Evolutionary conservation across 768 basidiomycete genomes (phyloP), one percentile per base, ranked within the genome.

Genomic region (Rhodotorula paludigena): DNA sequence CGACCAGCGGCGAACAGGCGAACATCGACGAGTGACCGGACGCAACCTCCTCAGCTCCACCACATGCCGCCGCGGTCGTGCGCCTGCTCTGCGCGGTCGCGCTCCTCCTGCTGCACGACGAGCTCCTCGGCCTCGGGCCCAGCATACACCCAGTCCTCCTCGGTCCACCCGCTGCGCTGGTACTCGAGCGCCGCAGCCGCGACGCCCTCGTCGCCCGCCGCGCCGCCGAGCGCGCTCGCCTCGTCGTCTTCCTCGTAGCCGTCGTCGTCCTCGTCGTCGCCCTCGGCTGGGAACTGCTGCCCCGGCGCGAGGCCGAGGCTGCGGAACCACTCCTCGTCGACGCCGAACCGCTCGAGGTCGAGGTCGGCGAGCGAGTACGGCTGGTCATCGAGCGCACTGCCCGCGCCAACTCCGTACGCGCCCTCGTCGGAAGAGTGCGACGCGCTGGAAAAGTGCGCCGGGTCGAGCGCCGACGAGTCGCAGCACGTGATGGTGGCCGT

Each of bases 281-380:
- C 35, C 16, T 35, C 35, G 33, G 12, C 20, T n/a, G n/a, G n/a
- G 12, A 38, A 23, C n/a, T 9, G 15, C 21, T 6, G 18, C 42
- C 23, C 5, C 12, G 30, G 6, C 21, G 23, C n/a, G 30, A 35
- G 18, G 20, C 66, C 66, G 16, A 48, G 21, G 32, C 56, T 42
- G 15, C 38, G 30, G 30, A 68, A 42, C 53, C 63, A 68, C 7
- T 58, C 57, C 32, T 68, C 66, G 57, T 59, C 62, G 58, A 68
- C 53, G 20, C 62, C 67, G 36, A 63, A 68, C 25, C 53, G 51
- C 25, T 68, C 67, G 42, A 68, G 52, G 20, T 68, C 57, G 32
- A 56, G 48, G 33, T 63, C 66, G 23, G 59, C 62, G 20, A 38
- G 23, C 44, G 49, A 44, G 23, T 53, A 51, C 21, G 47, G 47